A percentile compares a stretch with the other conserved stretches of the same genome.
These are phyloP conservation scores for Chlorella sp. DNA, from an alignment of 139 green algal species.

Conservation along the genomic window DNA sequence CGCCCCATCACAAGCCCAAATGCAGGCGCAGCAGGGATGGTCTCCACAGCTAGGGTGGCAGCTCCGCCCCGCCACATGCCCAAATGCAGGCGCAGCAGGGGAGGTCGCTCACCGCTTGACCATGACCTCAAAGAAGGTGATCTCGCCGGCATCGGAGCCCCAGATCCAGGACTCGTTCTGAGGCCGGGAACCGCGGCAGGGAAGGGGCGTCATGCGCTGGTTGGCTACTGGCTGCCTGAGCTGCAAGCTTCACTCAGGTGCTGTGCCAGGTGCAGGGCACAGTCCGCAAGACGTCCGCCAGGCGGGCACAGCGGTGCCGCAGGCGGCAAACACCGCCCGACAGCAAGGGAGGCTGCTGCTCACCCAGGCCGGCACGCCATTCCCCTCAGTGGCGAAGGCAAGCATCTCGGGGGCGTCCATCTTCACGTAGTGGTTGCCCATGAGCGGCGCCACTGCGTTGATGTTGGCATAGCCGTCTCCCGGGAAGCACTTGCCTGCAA, in stretches of 20 bases:
- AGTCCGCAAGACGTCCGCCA: not conserved
- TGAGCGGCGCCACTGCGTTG: not conserved
- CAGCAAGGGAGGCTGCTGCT: not conserved
- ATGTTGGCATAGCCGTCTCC: too few relatives aligned
- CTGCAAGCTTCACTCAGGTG: too few relatives aligned
- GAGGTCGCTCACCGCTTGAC: not conserved
- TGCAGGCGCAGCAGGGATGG: not conserved
- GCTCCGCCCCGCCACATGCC: too few relatives aligned
- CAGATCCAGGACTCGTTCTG: not conserved
- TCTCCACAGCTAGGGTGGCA: too few relatives aligned
- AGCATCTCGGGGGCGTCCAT: not conserved
- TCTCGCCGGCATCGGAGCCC: not conserved
- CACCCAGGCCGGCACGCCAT: not conserved
- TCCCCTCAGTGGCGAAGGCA: not conserved
- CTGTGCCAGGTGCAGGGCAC: too few relatives aligned
- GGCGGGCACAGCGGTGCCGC: not conserved
- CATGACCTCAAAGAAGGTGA: too few relatives aligned
- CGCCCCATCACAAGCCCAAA: not conserved
- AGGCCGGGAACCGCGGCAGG: not conserved
- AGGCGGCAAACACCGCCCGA: not conserved
- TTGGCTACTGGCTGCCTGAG: too few relatives aligned
- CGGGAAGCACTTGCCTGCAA: too few relatives aligned
- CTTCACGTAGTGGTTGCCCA: conserved; percentile 2
- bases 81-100: too few relatives aligned
- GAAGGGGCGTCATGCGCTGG: not conserved